Evolutionary conservation across 129 eudicot species (phyloP).

Genomic region (Escallonia herrerae): DNA sequence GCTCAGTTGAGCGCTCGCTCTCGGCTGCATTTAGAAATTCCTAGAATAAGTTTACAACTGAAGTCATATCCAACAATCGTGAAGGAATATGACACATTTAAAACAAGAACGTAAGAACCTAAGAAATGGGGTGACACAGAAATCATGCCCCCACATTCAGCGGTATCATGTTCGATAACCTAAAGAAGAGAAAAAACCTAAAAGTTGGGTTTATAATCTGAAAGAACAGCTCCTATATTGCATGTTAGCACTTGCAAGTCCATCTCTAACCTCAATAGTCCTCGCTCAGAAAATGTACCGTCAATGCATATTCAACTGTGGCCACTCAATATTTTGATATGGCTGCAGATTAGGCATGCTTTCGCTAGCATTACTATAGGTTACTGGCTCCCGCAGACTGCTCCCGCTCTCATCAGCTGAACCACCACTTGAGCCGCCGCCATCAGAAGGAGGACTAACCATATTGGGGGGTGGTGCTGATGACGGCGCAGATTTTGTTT

Average conservation of each 20-base stretch:
- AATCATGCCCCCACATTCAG: background rate
- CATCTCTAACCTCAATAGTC: conserved; percentile 3
- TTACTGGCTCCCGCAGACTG: conserved; percentile 38
- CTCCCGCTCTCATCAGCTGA: conserved; percentile 66
- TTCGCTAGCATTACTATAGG: conserved; percentile 43
- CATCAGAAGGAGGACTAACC: conserved; percentile 66
- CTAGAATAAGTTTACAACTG: conserved; percentile 15
- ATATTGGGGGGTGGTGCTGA: conserved; percentile 50
- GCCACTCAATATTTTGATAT: conserved; percentile 66
- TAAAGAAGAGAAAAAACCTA: background rate
- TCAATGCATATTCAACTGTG: conserved; percentile 57
- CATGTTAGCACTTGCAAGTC: conserved; percentile 18
- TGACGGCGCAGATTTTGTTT: conserved; percentile 41
- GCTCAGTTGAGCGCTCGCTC: no score
- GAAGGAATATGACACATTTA: no score
- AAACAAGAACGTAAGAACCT: conserved; percentile 17
- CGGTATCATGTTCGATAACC: background rate
- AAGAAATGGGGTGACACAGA: conserved; percentile 4
- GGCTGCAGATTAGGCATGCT: conserved; percentile 41
- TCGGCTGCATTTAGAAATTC: background rate
- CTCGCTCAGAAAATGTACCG: background rate
- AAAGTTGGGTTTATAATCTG: background rate
- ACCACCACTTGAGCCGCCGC: conserved; percentile 58
- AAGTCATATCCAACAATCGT: conserved; percentile 1
- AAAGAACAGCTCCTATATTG: conserved; percentile 6